Conservation (phyloP, 805 yeast genomes). For the Ogataea minuta region DNA sequence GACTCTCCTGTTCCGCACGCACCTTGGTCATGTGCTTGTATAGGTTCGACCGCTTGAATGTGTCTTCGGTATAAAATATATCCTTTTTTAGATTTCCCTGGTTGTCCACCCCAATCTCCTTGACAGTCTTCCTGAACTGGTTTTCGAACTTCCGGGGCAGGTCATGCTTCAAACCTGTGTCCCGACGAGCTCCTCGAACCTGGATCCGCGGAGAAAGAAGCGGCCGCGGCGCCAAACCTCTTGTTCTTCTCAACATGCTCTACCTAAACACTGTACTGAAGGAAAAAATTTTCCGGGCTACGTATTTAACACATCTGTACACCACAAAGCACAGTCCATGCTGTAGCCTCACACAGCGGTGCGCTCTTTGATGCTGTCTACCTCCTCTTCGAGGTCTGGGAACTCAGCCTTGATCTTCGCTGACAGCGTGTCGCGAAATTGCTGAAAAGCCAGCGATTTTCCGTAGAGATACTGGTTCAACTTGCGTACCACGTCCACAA, state of each 20-base stretch:
- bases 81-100: conserved; percentile 24
- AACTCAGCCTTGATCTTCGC: conserved; percentile 71
- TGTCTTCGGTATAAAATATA: conserved; percentile 20
- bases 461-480: conserved; percentile 88
- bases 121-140: conserved; percentile 9
- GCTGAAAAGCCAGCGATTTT: conserved; percentile 58
- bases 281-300: conserved; percentile 8
- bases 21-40: conserved; percentile 20
- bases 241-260: conserved; percentile 6
- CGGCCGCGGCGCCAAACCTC: conserved; percentile 1
- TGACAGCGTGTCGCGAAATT: conserved; percentile 64
- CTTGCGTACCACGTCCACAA: conserved; percentile 88
- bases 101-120: conserved; percentile 22
- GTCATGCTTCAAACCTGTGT: neutral
- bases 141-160: conserved; percentile 1
- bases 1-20: conserved; percentile 20
- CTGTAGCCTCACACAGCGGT: conserved; percentile 3
- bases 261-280: neutral
- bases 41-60: conserved; percentile 24
- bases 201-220: neutral
- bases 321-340: neutral
- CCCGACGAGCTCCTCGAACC: neutral
- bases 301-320: conserved; percentile 9
- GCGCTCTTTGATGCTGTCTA: conserved; percentile 48
- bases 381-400: conserved; percentile 64